Base-by-base conservation (phyloP, 495 filamentous ascomycete genomes). In the Penicillium parvum region DNA sequence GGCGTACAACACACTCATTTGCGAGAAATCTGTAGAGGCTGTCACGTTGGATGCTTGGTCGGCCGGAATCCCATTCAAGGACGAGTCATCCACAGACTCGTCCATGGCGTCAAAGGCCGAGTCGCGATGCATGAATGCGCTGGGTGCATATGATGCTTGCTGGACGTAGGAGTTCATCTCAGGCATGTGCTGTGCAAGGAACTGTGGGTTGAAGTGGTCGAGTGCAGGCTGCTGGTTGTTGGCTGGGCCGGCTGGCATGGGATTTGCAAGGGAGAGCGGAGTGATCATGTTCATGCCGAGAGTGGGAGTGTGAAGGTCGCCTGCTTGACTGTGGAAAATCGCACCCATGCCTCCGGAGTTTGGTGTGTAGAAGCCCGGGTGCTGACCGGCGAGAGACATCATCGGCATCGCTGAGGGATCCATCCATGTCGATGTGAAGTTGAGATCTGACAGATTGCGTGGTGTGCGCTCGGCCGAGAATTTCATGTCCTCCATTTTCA, bases 261-360 rank as follows among this genome's bases (percentile, higher is more conserved):
- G 42, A 29, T 81, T 86, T 2, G 87, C 77, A 46, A 95, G 71
- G 10, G 89, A 92, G 14, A 96, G 66, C 5, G 92, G 90, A 5
- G 88, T 94, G n/a, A 81, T 84, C 43, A 95, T 70, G 32, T 84
- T 84, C 53, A 86, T 74, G 14, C 77, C 76, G 54, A 88, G 72
- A 14, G 79, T 80, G 7, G 91, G 90, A 4, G 91, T 95, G 53
- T 95, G 91, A 19, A 96, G 75, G 59, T 96, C 92, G 21, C 91
- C 88, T 17, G 88, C 85, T 60, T 90, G 85, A 43, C 73, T 81
- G 60, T 92, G 89, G 47, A 87, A 94, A 32, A 88, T 59, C 3
- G 85, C 82, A 52, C 86, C 90, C 32, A 84, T 81, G n/a, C 85
- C 87, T 21, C 84, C 85, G 2, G 89, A 87, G 1, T 88, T 94